Evolutionary conservation across 495 filamentous ascomycete species (phyloP), one percentile per base, ranked within the genome.

Genomic region (Evernia prunastri): DNA sequence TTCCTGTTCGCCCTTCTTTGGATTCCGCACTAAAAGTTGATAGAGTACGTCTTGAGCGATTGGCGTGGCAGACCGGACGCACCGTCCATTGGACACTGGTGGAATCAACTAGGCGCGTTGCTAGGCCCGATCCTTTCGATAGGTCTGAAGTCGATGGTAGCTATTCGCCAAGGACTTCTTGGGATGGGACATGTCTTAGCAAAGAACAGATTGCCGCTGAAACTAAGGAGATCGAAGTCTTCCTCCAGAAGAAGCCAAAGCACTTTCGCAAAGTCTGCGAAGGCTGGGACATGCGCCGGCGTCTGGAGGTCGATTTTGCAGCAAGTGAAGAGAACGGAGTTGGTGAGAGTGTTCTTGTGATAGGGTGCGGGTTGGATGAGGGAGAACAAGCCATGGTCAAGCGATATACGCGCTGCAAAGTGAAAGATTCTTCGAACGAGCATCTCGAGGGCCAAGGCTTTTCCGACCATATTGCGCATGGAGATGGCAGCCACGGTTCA

Each of bases 231-330:
- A 91, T 95, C 59, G 87, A 96, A 69, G 82, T 79, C 47, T 97
- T 88, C 68, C 75, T 91, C 27, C 77, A 77, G 9, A 86, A 87
- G 70, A 90, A 82, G 69, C 93, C 92, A 20, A 82, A 84, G 43
- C 83, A 91, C 66, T 97, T 92, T 75, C 86, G 82, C 31, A 89
- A 87, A 68, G 76, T 84, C 11, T 97, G 89, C 74, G 78, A 87
- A 60, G 87, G 88, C 5, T 97, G 95, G 94, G 88, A 96, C 68
- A 97, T 97, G 92, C 84, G 86, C 60, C 84, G 92, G 59, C 87
- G 80, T 57, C 74, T 97, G 25, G 87, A 91, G 70, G 89, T 96
- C 11, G 94, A 98, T 72, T 98, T 96, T 75, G 88, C 88, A 31
- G 86, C 85, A 54, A 89, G 88, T 66, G 90, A 95, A 74, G 82